Base-by-base conservation (phyloP, 139 green algal genomes). In the Chlamydomonas eustigma region DNA sequence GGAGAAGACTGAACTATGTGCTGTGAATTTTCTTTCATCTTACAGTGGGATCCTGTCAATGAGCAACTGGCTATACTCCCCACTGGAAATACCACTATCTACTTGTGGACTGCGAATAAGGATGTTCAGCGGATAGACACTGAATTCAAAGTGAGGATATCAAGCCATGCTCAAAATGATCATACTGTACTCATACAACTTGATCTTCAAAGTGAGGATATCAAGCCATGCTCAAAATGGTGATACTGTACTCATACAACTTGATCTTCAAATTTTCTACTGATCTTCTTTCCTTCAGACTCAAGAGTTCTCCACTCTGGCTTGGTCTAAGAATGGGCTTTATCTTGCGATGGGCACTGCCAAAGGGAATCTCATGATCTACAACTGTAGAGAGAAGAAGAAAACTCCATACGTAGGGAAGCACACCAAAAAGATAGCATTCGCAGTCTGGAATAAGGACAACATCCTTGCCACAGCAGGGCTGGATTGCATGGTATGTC, bases 321-420 rank as follows among this genome's bases (percentile, higher is more conserved):
- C 64, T 1, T 94, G 90, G 89, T 82, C 76, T 28, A 76, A 71
- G 28, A 85, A 66, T 18, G 74, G 73, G 30, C 74, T 81, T 70
- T 84, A 87, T 38, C 85, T 95, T 37, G 84, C 82, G 2, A 71
- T 92, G n/a, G 90, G 86, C 38, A 93, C 89, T 0, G 83, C 52
- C 73, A 92, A 91, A 77, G 90, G 90, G 73, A 89, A 89, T 64
- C 79, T 91, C 44, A 50, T 95, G 36, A 80, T 93, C 6, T 93
- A 91, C 83, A 87, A 93, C 75, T 63, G 71, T 52, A 68, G 77
- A 8, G 73, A 85, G 66, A 64, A 78, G 24, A 86, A 86, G 52
- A 91, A 90, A 78, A 80, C 83, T 32, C 85, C 83, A 5, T 82
- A 90, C 52, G 78, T 90, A 63, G 85, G 85, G 37, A 88, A 89